phyloP scores from a whole-genome alignment of 495 filamentous ascomycete species.

The Neurospora cerealis region DNA sequence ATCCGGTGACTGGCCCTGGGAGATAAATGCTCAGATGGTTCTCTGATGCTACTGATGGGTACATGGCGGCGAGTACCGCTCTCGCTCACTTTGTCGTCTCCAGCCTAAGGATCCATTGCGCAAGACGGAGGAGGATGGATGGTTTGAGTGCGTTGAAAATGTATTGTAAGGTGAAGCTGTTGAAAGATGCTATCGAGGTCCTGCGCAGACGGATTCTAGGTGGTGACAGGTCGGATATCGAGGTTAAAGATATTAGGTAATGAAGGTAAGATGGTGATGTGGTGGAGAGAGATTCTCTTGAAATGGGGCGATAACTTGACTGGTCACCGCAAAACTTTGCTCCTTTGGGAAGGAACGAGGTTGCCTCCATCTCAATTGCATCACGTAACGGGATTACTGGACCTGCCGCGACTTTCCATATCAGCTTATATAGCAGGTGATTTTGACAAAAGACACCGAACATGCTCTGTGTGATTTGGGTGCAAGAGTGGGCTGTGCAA shows the following conservation, averaged over 20 bases:
- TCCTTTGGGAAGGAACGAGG: neutral
- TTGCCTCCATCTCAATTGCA: neutral
- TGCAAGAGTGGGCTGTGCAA: too few species aligned
- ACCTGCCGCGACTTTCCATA: neutral
- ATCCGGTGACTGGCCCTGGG: neutral
- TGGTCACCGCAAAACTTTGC: neutral
- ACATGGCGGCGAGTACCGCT: neutral
- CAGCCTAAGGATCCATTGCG: neutral
- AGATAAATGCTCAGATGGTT: neutral
- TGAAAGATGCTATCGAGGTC: neutral
- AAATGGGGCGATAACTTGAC: neutral
- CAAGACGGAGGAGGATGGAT: neutral
- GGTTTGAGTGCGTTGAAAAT: neutral
- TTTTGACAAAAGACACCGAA: too few species aligned
- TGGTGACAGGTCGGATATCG: neutral
- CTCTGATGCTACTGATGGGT: neutral
- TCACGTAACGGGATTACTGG: neutral
- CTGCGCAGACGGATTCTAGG: neutral
- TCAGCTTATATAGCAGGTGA: neutral
- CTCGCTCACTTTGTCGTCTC: neutral
- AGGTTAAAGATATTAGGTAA: neutral
- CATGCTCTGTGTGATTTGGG: too few species aligned
- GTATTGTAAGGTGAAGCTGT: neutral
- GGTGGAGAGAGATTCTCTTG: neutral
- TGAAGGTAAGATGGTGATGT: neutral